Evolutionary conservation across 2,329 filamentous ascomycete genomes (phyloP).

Genomic region (Stemphylium lycopersici): DNA sequence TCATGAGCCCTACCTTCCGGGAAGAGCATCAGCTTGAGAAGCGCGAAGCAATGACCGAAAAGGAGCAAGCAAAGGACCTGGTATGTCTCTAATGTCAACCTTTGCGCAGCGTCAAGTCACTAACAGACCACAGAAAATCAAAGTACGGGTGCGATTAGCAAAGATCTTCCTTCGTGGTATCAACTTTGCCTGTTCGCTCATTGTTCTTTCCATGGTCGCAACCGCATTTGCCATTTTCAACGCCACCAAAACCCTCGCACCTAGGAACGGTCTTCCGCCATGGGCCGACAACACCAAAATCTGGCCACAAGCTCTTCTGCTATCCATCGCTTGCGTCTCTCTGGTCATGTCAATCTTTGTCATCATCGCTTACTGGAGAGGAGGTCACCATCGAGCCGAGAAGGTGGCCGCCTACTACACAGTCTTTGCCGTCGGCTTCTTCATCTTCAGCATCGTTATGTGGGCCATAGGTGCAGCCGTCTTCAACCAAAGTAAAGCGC

Average conservation of each 20-base stretch:
- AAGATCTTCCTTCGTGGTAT: constrained; percentile 95
- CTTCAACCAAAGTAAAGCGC: constrained; percentile 78
- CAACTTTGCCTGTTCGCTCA: constrained; percentile 96
- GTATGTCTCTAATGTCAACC: constrained; percentile 63
- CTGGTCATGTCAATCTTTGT: constrained; percentile 79
- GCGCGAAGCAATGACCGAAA: constrained; percentile 79
- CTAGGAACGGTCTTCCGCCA: constrained; percentile 79
- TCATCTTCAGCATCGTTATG: constrained; percentile 89
- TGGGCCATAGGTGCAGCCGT: constrained; percentile 88
- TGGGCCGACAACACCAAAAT: constrained; percentile 81
- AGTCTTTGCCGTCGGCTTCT: constrained; percentile 89
- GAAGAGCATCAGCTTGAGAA: constrained; percentile 89
- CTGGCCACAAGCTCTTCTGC: constrained; percentile 89
- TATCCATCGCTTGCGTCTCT: constrained; percentile 80
- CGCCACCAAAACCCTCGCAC: constrained; percentile 74
- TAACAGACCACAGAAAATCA: constrained; percentile 76
- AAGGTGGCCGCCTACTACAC: constrained; percentile 96
- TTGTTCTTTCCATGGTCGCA: constrained; percentile 88
- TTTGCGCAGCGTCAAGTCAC: constrained; percentile 6
- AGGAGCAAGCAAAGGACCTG: constrained; percentile 84
- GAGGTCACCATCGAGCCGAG: constrained; percentile 86
- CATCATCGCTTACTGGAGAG: constrained; percentile 84
- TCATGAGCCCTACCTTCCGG: constrained; percentile 87
- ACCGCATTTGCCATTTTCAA: constrained; percentile 94
- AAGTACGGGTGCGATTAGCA: constrained; percentile 86